Base-by-base conservation (phyloP, 768 basidiomycete genomes). In the Trametes cingulata region DNA sequence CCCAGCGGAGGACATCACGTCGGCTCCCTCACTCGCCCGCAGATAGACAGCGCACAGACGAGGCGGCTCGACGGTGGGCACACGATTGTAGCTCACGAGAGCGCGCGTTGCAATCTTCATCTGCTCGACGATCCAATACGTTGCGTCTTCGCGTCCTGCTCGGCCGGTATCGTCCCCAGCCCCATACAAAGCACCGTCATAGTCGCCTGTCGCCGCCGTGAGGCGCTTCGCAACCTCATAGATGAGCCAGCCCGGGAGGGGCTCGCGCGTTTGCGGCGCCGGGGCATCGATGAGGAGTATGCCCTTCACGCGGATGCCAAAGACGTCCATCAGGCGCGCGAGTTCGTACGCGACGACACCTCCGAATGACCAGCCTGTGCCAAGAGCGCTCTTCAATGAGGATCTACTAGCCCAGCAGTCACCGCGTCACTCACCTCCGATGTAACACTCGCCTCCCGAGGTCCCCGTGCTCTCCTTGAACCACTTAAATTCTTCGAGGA, bases 281-380 rank as follows among this genome's bases (percentile, higher is more conserved):
- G 90, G 87, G 0, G 86, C 78, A 68, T 91, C 90, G 64, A 91
- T 85, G 60, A 90, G 74, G 9, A 90, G 63, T 43, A 91, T 73
- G 0, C 87, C 90, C 51, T 74, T 73, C 20, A 87, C 82, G 1
- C 62, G 50, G 9, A 80, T 64, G 2, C 80, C 82, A 5, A 67
- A 73, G 19, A 63, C 70, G n/a, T 74, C 60, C 17, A 90, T 78
- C 25, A 81, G 80, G 0, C 77, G 78, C 17, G 85, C 82, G 2
- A 82, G 73, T 65, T 90, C 89, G 65, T 83, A 90, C 0, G 89
- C 87, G 0, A 83, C 82, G 4, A 89, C 83, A 1, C 88, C 89
- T 13, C 89, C 89, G 62, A 91, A 88, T 2, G 89, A 91, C 88
- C 88, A 91, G 0, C 89, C 89, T 90, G 54, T 29, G 40, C 47